Conservation (phyloP, 2,329 filamentous ascomycete genomes). For the Pseudogymnoascus sp. region DNA sequence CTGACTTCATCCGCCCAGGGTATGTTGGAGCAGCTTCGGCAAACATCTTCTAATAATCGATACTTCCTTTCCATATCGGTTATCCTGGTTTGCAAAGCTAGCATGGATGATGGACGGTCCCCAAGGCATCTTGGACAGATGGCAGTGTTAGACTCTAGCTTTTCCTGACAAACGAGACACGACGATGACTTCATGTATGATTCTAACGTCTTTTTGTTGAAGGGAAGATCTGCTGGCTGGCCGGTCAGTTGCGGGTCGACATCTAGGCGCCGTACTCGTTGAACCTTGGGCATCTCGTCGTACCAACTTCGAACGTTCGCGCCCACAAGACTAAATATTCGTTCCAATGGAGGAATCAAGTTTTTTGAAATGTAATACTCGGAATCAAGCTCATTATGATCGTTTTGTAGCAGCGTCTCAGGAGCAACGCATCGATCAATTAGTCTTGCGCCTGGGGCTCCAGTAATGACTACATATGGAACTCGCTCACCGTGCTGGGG, state of each 20-base stretch:
- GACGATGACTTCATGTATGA: constrained; percentile 78
- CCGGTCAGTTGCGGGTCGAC: constrained; percentile 23
- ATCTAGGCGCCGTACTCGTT: constrained; percentile 54
- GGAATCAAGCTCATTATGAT: constrained; percentile 74
- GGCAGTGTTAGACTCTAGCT: constrained; percentile 36
- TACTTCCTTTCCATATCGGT: constrained; percentile 55
- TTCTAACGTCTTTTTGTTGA: constrained; percentile 65
- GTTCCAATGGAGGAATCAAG: constrained; percentile 84
- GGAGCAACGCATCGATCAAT: constrained; percentile 87
- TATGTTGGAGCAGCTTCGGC: constrained; percentile 70
- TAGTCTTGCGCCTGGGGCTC: constrained; percentile 75
- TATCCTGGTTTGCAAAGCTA: constrained; percentile 55
- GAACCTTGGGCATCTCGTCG: constrained; percentile 91
- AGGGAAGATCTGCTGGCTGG: constrained; percentile 32
- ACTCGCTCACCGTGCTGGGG: constrained; percentile 93
- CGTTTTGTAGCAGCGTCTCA: constrained; percentile 68
- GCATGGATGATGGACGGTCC: constrained; percentile 51
- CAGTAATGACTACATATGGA: constrained; percentile 87
- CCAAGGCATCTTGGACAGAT: constrained; percentile 53
- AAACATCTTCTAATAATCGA: constrained; percentile 60
- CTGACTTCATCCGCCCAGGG: constrained; percentile 67
- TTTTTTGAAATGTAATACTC: constrained; percentile 98
- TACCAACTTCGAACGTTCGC: constrained; percentile 89
- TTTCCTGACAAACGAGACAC: constrained; percentile 64
- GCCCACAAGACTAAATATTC: constrained; percentile 93